Evolutionary conservation across 2,329 filamentous ascomycete species (phyloP).

Genomic region (Talaromyces verruculosus): DNA sequence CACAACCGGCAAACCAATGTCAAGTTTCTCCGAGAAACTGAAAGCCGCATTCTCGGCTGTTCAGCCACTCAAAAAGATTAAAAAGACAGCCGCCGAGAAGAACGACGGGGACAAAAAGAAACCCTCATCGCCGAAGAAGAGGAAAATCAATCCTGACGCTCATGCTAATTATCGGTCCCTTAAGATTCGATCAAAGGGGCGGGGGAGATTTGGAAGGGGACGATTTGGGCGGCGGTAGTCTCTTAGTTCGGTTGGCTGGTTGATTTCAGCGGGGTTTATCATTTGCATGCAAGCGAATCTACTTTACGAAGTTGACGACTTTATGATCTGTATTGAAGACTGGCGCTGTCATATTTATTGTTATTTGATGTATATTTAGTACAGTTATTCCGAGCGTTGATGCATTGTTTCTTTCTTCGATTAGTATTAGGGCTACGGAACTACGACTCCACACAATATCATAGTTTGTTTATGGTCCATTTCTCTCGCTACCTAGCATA

Average conservation of each 20-base stretch:
- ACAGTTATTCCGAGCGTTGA: not conserved
- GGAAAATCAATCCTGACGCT: slow-evolving; percentile 47
- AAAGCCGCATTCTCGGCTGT: slow-evolving; percentile 36
- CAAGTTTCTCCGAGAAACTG: slow-evolving; percentile 40
- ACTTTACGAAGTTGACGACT: not conserved
- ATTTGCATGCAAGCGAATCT: not conserved
- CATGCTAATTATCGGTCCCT: slow-evolving; percentile 52
- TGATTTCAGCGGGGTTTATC: too few species aligned
- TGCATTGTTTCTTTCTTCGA: too few species aligned
- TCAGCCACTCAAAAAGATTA: slow-evolving; percentile 24
- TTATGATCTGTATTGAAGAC: not conserved
- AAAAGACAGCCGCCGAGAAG: slow-evolving; percentile 5
- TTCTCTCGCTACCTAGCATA: not conserved
- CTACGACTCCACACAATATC: not conserved
- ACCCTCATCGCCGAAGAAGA: slow-evolving; percentile 29
- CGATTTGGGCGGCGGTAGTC: slow-evolving; percentile 26
- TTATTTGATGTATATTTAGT: not conserved
- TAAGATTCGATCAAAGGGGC: slow-evolving; percentile 45
- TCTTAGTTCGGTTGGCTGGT: not conserved
- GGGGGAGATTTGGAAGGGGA: slow-evolving; percentile 39
- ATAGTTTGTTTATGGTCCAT: not conserved
- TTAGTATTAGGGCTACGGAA: not conserved
- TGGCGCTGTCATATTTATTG: not conserved
- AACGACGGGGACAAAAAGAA: slow-evolving; percentile 25
- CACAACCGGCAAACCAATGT: slow-evolving; percentile 22